Evolutionary conservation across 2,329 filamentous ascomycete species (phyloP), one percentile per base, ranked within the genome.

Genomic region (Pseudogymnoascus sp.): DNA sequence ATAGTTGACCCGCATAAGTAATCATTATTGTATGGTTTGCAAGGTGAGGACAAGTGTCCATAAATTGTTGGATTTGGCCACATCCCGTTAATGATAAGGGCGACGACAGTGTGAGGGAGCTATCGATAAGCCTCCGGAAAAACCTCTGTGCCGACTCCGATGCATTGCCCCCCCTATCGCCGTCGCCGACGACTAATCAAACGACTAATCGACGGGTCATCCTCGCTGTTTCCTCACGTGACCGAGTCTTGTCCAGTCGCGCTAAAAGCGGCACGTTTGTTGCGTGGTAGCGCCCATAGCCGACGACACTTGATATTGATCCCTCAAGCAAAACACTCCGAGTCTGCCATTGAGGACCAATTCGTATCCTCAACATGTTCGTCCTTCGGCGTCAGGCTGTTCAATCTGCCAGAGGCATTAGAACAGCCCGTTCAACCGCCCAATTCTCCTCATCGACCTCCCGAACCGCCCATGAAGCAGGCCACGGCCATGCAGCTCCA

Each of bases 401-500:
- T 21, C 68, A 69, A 67, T 67, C 68, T 68, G 69, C 67, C 21
- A 68, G 64, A 34, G 67, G 67, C 40, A 57, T 71, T 57, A 66
- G 67, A 62, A 61, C 64, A 66, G 64, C 65, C 34, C 59, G 59
- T 36, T 61, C 59, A 34, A 57, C 51, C 26, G 59, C 59, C 34
- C 59, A 61, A 40, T 61, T 61, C 59, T 61, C 61, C 39, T 62
- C 61, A n/a, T 62, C 61, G 14, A 34, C 61, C 21, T 51, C 36
- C 61, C 29, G 29, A 14, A 39, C 64, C 21, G 68, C 64, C 16
- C 59, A 68, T 63, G 63, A 69, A n/a, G 67, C 47, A 64, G 68
- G 70, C 62, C 73, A 76, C 61, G 72, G 73, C 65, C 73, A 75
- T 63, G 69, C 71, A 64, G 69, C 68, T 65, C 75, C 79, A 61